Conservation (phyloP, 2,329 filamentous ascomycete genomes). For the Colletotrichum phormii region DNA sequence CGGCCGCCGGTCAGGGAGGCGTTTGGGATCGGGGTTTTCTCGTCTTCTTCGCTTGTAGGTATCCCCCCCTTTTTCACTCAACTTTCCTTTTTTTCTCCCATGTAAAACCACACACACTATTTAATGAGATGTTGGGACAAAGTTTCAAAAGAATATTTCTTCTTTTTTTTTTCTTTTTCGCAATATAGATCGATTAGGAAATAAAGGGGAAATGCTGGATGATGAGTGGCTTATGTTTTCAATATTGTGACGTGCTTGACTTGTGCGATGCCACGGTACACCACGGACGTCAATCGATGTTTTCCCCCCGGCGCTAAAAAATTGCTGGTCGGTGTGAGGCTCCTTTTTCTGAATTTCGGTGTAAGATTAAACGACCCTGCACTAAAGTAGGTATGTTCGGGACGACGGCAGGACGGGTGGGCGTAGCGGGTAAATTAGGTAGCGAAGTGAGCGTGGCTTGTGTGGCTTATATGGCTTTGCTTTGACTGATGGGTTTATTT, state of each 20-base stretch:
- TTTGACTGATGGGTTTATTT: not conserved
- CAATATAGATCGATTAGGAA: not conserved
- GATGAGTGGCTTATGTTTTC: not conserved
- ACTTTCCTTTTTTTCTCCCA: not conserved
- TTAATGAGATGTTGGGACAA: not conserved
- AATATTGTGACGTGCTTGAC: not conserved
- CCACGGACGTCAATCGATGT: slow-evolving; percentile 4
- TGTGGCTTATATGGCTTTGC: not conserved
- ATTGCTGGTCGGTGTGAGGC: not conserved
- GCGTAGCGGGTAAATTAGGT: not conserved
- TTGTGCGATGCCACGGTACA: not conserved
- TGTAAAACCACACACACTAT: not conserved
- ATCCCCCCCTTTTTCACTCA: not conserved
- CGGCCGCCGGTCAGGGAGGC: too few relatives aligned
- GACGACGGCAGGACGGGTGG: not conserved
- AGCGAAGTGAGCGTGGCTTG: not conserved
- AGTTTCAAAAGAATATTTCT: not conserved
- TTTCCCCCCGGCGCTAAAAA: slow-evolving; percentile 1
- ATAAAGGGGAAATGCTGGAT: not conserved
- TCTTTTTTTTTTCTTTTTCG: not conserved
- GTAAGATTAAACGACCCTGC: not conserved
- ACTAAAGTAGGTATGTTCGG: not conserved
- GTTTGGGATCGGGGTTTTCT: not conserved
- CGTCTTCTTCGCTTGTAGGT: not conserved
- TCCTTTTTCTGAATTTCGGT: not conserved